These are phyloP conservation scores for Catharanthus roseus DNA, from an alignment of 257 asterid species.

Conservation along the genomic window DNA sequence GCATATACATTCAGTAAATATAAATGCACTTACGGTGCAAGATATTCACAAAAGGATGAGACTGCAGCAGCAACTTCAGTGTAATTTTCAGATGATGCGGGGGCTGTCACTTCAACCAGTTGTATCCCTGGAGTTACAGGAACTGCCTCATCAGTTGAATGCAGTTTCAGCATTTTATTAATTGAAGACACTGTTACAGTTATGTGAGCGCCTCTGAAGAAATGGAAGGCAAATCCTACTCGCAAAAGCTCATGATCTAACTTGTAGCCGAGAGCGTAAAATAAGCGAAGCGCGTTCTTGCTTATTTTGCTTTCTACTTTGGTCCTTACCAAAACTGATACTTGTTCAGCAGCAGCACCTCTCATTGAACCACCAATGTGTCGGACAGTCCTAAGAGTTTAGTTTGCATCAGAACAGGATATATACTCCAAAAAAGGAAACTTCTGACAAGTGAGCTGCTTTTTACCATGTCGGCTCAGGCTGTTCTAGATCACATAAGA, in stretches of 20 bases:
- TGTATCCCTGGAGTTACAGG: constrained; percentile 94
- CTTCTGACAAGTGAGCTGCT: background rate
- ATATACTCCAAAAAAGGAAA: constrained; percentile 3
- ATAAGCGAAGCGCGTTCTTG: constrained; percentile 77
- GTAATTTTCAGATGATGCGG: constrained; percentile 85
- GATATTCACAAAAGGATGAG: constrained; percentile 85
- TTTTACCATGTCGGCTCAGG: constrained; percentile 91
- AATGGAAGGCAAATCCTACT: constrained; percentile 80
- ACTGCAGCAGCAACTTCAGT: constrained; percentile 69
- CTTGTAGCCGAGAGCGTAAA: constrained; percentile 80
- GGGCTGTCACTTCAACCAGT: constrained; percentile 91
- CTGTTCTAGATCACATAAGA: constrained; percentile 89
- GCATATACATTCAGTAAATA: background rate
- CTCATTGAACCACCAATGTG: constrained; percentile 95
- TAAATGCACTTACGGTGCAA: constrained; percentile 82
- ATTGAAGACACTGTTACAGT: constrained; percentile 78
- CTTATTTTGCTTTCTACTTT: constrained; percentile 80
- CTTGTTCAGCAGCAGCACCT: constrained; percentile 91
- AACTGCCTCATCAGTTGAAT: constrained; percentile 82
- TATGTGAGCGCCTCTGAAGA: constrained; percentile 82
- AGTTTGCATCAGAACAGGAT: constrained; percentile 4
- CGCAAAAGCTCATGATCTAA: constrained; percentile 84
- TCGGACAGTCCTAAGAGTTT: constrained; percentile 63
- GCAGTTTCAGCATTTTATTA: constrained; percentile 87
- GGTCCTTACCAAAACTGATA: constrained; percentile 78